Base-by-base conservation (phyloP, 2,329 filamentous ascomycete species). In the Aureobasidium sp. region DNA sequence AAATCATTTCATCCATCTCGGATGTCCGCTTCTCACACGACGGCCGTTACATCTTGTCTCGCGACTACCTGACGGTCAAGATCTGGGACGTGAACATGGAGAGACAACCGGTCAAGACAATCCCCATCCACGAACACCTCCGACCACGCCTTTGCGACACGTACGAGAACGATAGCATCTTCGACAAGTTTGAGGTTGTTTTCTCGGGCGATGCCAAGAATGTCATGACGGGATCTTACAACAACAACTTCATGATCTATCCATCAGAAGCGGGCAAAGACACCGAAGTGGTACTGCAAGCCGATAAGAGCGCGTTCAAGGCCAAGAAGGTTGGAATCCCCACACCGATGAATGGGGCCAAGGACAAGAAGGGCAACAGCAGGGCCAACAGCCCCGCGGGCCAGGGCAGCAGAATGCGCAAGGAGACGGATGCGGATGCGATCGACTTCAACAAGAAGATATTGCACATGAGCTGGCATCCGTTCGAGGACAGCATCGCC, bases 391-490 rank as follows among this genome's bases (percentile, higher is more conserved):
- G 92, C 73, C 93, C 94, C 63, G 89, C 89, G 35, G 88, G 87
- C 46, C 89, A 92, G 70, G 91, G 90, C 61, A 90, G 94, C 73
- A 84, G 94, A 68, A 97, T 99, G 94, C 87, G 92, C 71, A 97
- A 96, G 79, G 94, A 99, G 79, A 99, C 94, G 57, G 94, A 99
- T 75, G 94, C 94, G 61, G 93, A 99, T 75, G 93, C 97, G 78
- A 97, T 97, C 75, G 94, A 99, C 76, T 99, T 97, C 77, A 97
- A 97, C 83, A 99, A 97, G 84, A 99, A 99, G 84, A 99, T 99
- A 69, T 75, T 99, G 72, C 94, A 99, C 75, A 99, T 99, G 94
- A 97, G 93, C 78, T 99, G 94, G 94, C 94, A 99, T 85, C 94
- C 94, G 51, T 96, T 95, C 70, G 94, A 99, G 77, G 93, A 99